Base-by-base conservation (phyloP, 2,329 filamentous ascomycete species). In the Graphilbum fragrans region DNA sequence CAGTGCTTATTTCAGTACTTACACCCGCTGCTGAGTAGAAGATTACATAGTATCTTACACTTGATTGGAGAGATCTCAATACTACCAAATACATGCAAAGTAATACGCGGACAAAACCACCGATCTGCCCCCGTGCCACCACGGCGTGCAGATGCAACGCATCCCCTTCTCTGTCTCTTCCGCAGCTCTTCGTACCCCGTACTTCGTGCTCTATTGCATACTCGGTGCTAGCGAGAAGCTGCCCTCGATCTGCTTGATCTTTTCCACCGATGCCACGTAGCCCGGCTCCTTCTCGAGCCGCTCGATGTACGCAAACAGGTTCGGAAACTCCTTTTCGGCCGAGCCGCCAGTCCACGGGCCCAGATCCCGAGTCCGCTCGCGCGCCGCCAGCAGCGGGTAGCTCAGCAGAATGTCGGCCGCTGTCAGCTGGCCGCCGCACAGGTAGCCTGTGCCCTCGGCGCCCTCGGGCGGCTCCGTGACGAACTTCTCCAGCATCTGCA, bases 181-280 rank as follows among this genome's bases (percentile, higher is more conserved):
- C n/a, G n/a, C n/a, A n/a, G n/a, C n/a, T n/a, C n/a, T n/a, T n/a
- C n/a, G n/a, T n/a, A n/a, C n/a, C n/a, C n/a, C n/a, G n/a, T n/a
- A n/a, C n/a, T n/a, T n/a, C n/a, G n/a, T n/a, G 25, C 12, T 12
- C 8, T 27, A 27, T 12, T 27, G 25, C 25, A 27, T 12, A 27
- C 25, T 27, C 29, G 29, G 29, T 5, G 29, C 29, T 16, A 31
- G 29, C 6, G 29, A 5, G 14, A 60, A 55, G 39, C 50, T 56
- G 22, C 65, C 66, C 45, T 72, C 70, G 21, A 73, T 58, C 49
- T 66, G 60, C 52, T 63, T 58, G 39, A 75, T 64, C 61, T 67
- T 70, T 45, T 64, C 61, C 37, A 66, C 54, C 16, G 69, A 67
- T 50, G 50, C 61, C 53, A 61, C 57, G 45, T 71, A 75, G 0